These are phyloP conservation scores for Viola odorata DNA, from an alignment of 345 rosid genomes.

Conservation along the genomic window DNA sequence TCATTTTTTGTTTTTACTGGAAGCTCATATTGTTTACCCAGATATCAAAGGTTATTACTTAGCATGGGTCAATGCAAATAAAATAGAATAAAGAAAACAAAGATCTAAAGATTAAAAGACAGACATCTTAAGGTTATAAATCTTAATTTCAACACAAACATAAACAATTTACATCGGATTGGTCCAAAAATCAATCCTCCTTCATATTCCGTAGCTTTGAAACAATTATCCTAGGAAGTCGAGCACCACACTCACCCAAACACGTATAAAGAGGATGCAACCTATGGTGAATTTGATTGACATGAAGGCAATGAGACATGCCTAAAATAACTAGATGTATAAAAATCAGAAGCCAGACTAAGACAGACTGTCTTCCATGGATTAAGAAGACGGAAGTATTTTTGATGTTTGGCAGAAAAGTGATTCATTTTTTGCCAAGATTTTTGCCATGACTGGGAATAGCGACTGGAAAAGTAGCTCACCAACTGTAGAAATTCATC, in stretches of 20 bases:
- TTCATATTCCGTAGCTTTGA: background rate
- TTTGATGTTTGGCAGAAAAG: no score
- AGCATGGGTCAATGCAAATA: background rate
- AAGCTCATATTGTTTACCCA: constrained; percentile 56
- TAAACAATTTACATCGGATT: background rate
- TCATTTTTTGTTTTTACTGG: constrained; percentile 75
- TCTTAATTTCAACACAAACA: no score
- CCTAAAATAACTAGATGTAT: no score
- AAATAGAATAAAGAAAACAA: background rate
- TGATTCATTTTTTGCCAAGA: no score
- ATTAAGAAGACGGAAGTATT: no score
- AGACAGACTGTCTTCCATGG: no score
- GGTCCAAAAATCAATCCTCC: background rate
- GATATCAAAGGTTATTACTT: constrained; percentile 5
- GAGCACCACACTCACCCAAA: background rate
- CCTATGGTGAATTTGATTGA: background rate
- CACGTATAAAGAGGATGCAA: background rate
- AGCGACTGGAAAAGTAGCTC: constrained; percentile 9
- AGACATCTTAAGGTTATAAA: no score
- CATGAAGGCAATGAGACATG: background rate
- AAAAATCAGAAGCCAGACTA: no score
- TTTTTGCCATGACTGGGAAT: no score
- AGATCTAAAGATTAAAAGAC: background rate
- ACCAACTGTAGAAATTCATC: constrained; percentile 78
- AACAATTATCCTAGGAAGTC: background rate